Base-by-base conservation (phyloP, 495 filamentous ascomycete genomes). In the Annulohypoxylon bovei region DNA sequence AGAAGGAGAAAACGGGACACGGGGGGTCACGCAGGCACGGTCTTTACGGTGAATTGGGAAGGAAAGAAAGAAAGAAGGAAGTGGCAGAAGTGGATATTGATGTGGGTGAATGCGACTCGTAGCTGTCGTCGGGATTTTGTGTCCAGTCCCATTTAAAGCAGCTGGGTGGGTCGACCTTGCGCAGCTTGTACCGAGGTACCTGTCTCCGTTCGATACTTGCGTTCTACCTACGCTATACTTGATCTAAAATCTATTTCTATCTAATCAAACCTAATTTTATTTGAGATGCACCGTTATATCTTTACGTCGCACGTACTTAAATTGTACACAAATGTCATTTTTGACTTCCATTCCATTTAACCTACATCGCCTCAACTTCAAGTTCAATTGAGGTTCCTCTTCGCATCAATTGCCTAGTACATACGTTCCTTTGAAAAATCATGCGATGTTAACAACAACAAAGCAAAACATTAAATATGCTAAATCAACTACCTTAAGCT, bases 91-190 rank as follows among this genome's bases (percentile, higher is more conserved):
- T 57, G 44, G 61, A 54, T 61, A 55, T 53, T 14, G 33, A 60
- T 53, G 35, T 59, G 59, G 39, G 46, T 61, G 55, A 60, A 47
- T 68, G 63, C 65, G 69, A 72, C 65, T 72, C 65, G 65, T 62
- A 68, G 52, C 55, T 65, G 70, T 68, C 69, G 63, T 64, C 70
- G 70, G 70, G 65, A 68, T 65, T 72, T 61, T 68, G 54, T 65
- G 60, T 33, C 59, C 32, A 65, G 58, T 40, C 64, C 68, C 44
- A 61, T 62, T 53, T 63, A 62, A 46, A 66, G 39, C 22, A 65
- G 32, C 47, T 55, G 35, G 33, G 46, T 49, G 40, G 49, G 30
- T 56, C 61, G 23, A 50, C 23, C 23, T 50, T 50, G 23, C 50
- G 28, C 50, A 54, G 5, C 11, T 50, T 50, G 28, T 32, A 54